Conservation (phyloP, 2,329 filamentous ascomycete species). For the Shiraia sp. region DNA sequence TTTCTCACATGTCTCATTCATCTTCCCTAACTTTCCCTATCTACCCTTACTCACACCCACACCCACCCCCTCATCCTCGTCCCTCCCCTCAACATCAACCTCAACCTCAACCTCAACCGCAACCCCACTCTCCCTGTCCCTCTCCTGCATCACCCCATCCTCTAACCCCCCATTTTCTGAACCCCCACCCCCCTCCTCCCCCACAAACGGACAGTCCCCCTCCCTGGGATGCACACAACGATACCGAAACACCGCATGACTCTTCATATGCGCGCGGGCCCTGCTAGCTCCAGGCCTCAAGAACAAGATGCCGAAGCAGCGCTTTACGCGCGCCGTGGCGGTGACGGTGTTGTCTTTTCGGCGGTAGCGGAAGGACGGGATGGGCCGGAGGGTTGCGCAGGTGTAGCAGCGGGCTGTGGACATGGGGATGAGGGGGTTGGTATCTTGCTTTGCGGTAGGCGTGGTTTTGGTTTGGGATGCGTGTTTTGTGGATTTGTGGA, state of each 20-base stretch:
- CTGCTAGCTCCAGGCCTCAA: neutral
- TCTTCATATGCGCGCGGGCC: neutral
- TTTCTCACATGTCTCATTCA: neutral
- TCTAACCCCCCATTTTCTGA: neutral
- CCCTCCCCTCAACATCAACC: neutral
- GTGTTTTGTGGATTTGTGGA: too few relatives aligned
- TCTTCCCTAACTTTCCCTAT: neutral
- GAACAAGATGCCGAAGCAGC: neutral
- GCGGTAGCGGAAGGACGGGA: constrained; percentile 1
- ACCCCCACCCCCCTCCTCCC: neutral
- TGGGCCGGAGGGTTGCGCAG: neutral
- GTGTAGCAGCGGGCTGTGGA: constrained; percentile 5
- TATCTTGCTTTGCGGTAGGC: too few relatives aligned
- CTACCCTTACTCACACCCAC: neutral
- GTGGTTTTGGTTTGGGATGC: too few relatives aligned
- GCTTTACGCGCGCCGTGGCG: neutral
- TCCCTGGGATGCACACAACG: constrained; percentile 2
- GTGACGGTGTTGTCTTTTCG: neutral
- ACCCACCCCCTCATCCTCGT: neutral
- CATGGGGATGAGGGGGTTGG: too few relatives aligned
- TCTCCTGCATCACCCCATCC: neutral
- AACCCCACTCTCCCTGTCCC: neutral
- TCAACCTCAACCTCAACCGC: neutral
- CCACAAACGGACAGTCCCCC: neutral
- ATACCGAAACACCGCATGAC: constrained; percentile 1